phyloP scores from a whole-genome alignment of 129 eudicot genomes.

The Pulicaria dysenterica region DNA sequence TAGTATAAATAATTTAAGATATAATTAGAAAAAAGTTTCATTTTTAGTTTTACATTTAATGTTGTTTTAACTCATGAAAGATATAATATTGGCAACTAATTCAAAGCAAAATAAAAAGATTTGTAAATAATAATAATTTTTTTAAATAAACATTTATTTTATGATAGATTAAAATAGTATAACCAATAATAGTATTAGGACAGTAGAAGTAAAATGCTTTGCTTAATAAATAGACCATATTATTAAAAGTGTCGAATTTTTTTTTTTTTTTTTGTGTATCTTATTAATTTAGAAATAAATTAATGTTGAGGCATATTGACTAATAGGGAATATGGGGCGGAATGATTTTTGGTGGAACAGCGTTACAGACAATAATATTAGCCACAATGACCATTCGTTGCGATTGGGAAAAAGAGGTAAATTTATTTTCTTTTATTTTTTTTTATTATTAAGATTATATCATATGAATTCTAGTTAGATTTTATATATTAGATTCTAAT shows the following conservation, averaged over 20 bases:
- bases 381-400: conserved; percentile 50
- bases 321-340: conserved; percentile 84
- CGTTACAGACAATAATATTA: conserved; percentile 65
- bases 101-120: too few species aligned
- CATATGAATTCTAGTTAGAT: neutral
- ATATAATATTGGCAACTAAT: too few species aligned
- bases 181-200: too few species aligned
- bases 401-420: conserved; percentile 80
- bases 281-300: too few species aligned
- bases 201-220: neutral
- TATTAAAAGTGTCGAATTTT: too few species aligned
- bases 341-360: conserved; percentile 88
- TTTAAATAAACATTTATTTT: too few species aligned
- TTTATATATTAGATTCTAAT: neutral
- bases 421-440: neutral
- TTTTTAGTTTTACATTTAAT: too few species aligned
- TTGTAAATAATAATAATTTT: too few species aligned
- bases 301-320: neutral
- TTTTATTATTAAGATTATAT: neutral
- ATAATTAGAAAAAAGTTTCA: too few species aligned
- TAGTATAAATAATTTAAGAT: too few species aligned
- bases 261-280: neutral
- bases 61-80: too few species aligned
- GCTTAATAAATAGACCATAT: neutral
- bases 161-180: too few species aligned